phyloP scores from a whole-genome alignment of 805 yeast species.

The Saturnispora ahearnii region DNA sequence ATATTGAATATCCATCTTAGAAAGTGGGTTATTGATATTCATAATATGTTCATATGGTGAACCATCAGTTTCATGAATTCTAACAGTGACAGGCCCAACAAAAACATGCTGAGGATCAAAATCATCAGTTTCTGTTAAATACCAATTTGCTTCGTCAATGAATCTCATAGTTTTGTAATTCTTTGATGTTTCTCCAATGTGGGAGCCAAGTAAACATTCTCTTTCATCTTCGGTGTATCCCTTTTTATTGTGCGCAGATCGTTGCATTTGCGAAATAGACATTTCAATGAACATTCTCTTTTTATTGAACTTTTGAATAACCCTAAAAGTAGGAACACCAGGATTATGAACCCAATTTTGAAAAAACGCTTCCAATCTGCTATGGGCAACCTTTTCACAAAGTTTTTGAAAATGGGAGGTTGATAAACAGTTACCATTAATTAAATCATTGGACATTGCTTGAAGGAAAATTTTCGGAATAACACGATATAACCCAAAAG shows the following conservation, averaged over 20 bases:
- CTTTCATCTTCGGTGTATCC: constrained; percentile 14
- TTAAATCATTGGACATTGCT: constrained; percentile 90
- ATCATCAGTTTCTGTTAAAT: constrained; percentile 35
- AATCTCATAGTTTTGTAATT: constrained; percentile 30
- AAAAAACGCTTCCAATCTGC: constrained; percentile 72
- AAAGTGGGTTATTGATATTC: constrained; percentile 73
- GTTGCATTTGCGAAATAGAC: constrained; percentile 86
- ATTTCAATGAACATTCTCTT: constrained; percentile 90
- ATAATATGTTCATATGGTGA: constrained; percentile 98
- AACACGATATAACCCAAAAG: constrained; percentile 86
- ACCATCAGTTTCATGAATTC: constrained; percentile 97
- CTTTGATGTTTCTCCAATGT: constrained; percentile 2
- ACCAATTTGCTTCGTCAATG: constrained; percentile 35
- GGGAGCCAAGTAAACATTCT: constrained; percentile 1
- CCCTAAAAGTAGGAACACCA: constrained; percentile 82
- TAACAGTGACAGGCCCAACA: constrained; percentile 91
- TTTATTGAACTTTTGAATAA: constrained; percentile 87
- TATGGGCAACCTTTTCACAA: constrained; percentile 92
- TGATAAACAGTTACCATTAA: constrained; percentile 63
- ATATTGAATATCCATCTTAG: constrained; percentile 88
- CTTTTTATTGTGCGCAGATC: constrained; percentile 31
- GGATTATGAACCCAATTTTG: constrained; percentile 88
- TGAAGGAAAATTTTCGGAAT: constrained; percentile 86
- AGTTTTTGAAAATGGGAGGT: constrained; percentile 82
- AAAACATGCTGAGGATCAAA: constrained; percentile 44